These are phyloP conservation scores for Colletotrichum euphorbiae DNA, from an alignment of 2,329 filamentous ascomycete species.

Conservation along the genomic window DNA sequence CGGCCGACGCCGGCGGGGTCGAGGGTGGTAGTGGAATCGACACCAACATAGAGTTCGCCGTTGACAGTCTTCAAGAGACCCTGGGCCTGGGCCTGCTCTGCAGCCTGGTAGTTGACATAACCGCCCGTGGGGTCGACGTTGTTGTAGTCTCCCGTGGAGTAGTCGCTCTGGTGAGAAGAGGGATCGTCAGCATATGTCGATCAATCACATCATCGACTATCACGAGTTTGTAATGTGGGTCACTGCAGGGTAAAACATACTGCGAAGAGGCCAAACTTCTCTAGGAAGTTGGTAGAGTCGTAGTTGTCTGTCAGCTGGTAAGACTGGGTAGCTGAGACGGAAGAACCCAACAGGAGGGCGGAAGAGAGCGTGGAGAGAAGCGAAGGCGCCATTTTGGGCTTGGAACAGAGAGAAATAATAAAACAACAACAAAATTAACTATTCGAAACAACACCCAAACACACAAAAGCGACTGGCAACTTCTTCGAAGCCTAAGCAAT, in stretches of 20 bases:
- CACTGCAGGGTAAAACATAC: conserved; percentile 42
- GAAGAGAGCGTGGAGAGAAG: conserved; percentile 38
- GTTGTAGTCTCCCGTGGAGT: conserved; percentile 40
- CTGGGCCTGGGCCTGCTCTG: conserved; percentile 48
- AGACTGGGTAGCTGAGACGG: conserved; percentile 19
- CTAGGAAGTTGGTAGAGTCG: conserved; percentile 56
- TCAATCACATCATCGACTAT: conserved; percentile 16
- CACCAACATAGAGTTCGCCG: conserved; percentile 54
- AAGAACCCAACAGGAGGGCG: conserved; percentile 31
- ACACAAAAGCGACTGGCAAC: conserved; percentile 19
- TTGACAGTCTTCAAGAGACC: conserved; percentile 50
- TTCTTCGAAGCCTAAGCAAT: conserved; percentile 15
- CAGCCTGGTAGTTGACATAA: conserved; percentile 67
- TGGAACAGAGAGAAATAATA: neutral
- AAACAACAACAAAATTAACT: neutral
- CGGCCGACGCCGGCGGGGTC: conserved; percentile 50
- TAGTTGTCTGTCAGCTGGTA: conserved; percentile 40
- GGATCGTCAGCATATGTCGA: conserved; percentile 15
- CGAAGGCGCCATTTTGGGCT: conserved; percentile 39
- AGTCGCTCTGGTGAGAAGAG: conserved; percentile 34
- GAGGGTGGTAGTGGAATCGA: conserved; percentile 49
- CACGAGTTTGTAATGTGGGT: neutral
- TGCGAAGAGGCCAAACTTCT: conserved; percentile 58
- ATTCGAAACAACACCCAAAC: neutral
- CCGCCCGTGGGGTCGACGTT: conserved; percentile 71